A percentile compares a stretch with the other conserved stretches of the same genome.
Evolutionary conservation across 2,329 filamentous ascomycete genomes (phyloP).

Genomic region (Exophiala viscosa): DNA sequence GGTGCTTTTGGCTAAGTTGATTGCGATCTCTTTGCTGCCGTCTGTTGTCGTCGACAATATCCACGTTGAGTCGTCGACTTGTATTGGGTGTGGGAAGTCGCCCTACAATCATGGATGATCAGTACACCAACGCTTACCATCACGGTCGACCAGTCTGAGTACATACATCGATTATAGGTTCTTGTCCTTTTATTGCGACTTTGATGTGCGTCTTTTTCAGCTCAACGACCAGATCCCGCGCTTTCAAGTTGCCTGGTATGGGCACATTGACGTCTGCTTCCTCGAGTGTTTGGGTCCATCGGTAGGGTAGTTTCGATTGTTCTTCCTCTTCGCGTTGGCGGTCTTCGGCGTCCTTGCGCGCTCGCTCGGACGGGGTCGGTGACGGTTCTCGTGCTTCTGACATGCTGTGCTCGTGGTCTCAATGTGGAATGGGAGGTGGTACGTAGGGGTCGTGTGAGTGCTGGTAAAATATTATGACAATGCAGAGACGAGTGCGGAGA

Average conservation of each 20-base stretch:
- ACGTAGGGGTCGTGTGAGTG: neutral
- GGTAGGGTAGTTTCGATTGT: slow-evolving; percentile 89
- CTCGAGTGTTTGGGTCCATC: slow-evolving; percentile 90
- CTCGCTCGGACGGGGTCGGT: slow-evolving; percentile 52
- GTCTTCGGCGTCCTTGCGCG: slow-evolving; percentile 54
- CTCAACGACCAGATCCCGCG: slow-evolving; percentile 74
- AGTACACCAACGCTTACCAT: no score
- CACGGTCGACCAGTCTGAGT: slow-evolving; percentile 8
- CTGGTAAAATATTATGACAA: neutral
- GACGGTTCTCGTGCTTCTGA: slow-evolving; percentile 32
- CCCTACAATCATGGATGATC: slow-evolving; percentile 58
- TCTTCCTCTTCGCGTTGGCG: slow-evolving; percentile 75
- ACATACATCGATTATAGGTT: slow-evolving; percentile 73
- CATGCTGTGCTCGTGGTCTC: slow-evolving; percentile 1
- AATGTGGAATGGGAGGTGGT: neutral
- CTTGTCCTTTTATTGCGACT: slow-evolving; percentile 83
- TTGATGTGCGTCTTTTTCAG: slow-evolving; percentile 74
- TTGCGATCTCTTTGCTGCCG: slow-evolving; percentile 67
- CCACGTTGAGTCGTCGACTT: slow-evolving; percentile 88
- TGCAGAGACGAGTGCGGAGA: no score
- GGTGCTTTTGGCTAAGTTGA: slow-evolving; percentile 93
- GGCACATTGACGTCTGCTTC: slow-evolving; percentile 78
- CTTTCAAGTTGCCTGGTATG: slow-evolving; percentile 79
- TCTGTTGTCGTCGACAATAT: slow-evolving; percentile 68
- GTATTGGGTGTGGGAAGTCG: slow-evolving; percentile 74